A percentile compares a stretch with the other conserved stretches of the same genome.
These are phyloP conservation scores for Coniophora puteana DNA, from an alignment of 1,284 basidiomycete species.

Conservation along the genomic window DNA sequence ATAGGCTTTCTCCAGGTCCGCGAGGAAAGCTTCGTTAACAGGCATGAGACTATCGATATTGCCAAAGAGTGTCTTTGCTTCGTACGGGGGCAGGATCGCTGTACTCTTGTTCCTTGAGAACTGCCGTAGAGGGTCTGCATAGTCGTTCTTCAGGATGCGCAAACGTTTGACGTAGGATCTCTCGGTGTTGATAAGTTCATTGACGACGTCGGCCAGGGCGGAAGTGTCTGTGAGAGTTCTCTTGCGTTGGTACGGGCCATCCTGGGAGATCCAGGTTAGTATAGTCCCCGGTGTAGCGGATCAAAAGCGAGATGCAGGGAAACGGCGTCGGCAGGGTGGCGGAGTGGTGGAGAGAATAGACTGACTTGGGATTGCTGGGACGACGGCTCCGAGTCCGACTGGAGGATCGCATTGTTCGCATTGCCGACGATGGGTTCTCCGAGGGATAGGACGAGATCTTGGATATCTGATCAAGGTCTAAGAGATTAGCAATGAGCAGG, in stretches of 20 bases:
- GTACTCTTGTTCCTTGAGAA: conserved; percentile 85
- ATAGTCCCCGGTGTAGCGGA: not conserved
- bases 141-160: conserved; percentile 71
- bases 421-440: conserved; percentile 55
- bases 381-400: conserved; percentile 34
- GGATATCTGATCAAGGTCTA: conserved; percentile 51
- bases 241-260: conserved; percentile 42
- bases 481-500: not conserved
- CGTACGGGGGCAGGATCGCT: conserved; percentile 83
- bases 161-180: conserved; percentile 75
- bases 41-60: conserved; percentile 89
- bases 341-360: conserved; percentile 25
- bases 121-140: conserved; percentile 86
- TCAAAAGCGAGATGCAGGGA: too few species aligned
- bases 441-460: conserved; percentile 73
- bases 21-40: conserved; percentile 84
- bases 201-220: conserved; percentile 64
- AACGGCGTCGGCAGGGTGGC: too few species aligned
- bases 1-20: conserved; percentile 80
- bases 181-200: conserved; percentile 77
- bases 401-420: conserved; percentile 38
- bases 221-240: conserved; percentile 59
- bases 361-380: conserved; percentile 34
- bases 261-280: conserved; percentile 29
- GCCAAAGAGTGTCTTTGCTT: conserved; percentile 90